A percentile compares a stretch with the other conserved stretches of the same genome.
Evolutionary conservation across 331 rosid genomes (phyloP).

Genomic region (Spiraea crenata): DNA sequence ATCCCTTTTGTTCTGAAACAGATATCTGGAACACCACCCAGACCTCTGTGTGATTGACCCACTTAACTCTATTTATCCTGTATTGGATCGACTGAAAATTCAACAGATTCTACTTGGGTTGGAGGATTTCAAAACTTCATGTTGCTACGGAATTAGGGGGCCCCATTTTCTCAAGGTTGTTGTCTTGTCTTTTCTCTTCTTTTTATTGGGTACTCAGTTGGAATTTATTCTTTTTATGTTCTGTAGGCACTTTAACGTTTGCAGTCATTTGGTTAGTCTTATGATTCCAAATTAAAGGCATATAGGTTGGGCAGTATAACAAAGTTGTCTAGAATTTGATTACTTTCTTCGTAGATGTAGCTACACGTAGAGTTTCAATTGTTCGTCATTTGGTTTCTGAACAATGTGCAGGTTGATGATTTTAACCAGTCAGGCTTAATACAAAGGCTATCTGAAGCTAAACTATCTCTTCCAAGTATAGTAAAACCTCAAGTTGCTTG

Average conservation of each 20-base stretch:
- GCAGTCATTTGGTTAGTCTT: neutral
- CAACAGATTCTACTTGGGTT: slow-evolving; percentile 69
- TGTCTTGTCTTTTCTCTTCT: neutral
- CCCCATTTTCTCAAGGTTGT: slow-evolving; percentile 62
- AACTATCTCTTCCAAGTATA: slow-evolving; percentile 69
- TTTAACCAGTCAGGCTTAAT: slow-evolving; percentile 45
- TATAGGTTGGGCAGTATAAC: neutral
- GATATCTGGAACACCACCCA: slow-evolving; percentile 55
- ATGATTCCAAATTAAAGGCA: neutral
- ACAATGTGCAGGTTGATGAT: slow-evolving; percentile 46
- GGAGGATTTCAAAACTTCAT: slow-evolving; percentile 51
- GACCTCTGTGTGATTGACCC: slow-evolving; percentile 75
- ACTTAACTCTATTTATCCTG: slow-evolving; percentile 54
- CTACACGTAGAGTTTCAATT: neutral
- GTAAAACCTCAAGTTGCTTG: slow-evolving; percentile 95
- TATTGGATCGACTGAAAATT: slow-evolving; percentile 69
- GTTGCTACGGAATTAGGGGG: slow-evolving; percentile 55
- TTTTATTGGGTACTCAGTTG: no score
- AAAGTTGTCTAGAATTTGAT: neutral
- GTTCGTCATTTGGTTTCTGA: neutral
- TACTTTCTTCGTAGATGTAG: neutral
- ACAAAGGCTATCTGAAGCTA: slow-evolving; percentile 49
- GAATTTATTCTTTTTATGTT: neutral
- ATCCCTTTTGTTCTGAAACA: slow-evolving; percentile 20
- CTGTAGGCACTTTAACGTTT: neutral